Evolutionary conservation across 441 rosid species (phyloP), one percentile per base, ranked within the genome.

Genomic region (Adansonia madagascariensis): DNA sequence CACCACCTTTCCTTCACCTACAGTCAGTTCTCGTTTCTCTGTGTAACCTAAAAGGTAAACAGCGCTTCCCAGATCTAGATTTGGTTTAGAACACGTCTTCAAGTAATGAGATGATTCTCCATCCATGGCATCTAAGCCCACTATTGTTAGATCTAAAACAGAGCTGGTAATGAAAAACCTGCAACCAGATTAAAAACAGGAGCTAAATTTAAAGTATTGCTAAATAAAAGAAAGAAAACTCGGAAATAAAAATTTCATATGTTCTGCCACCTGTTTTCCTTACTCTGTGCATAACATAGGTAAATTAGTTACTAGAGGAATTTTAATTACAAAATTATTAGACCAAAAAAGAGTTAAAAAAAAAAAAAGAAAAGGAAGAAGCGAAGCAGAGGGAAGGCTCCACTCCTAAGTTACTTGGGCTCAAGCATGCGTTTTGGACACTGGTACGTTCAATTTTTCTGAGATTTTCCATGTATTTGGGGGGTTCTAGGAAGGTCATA

Each of bases 161-260:
- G 98, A 89, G 83, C 97, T 94, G 61, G 98, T 94, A 78, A 95
- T 89, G 87, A 95, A 94, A 81, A 95, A 95, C 91, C 97, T 95
- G 89, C 84, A 90, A 84, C 71, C 63, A 67, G 75, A 75, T 47
- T 73, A 79, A 81, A 67, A 62, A 69, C 15, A 11, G 43, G 62
- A 66, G 24, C 71, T 53, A 55, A 41, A 41, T 14, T 68, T 49
- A 6, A 20, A 47, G 72, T 49, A 10, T 77, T 12, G 57, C 15
- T 67, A 53, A 52, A 50, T 20, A 15, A 93, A 35, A 35, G 41
- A 70, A 47, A 50, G 15, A 1, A 15, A 3, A 53, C 9, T 7
- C 35, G 6, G 6, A 27, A 24, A 24, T 57, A 69, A 49, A 69
- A 49, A 49, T 49, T 69, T 69, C 59, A n/a, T 35, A 35, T 35